Conservation (phyloP, 2,329 filamentous ascomycete species). For the Paecilomyces sp. region DNA sequence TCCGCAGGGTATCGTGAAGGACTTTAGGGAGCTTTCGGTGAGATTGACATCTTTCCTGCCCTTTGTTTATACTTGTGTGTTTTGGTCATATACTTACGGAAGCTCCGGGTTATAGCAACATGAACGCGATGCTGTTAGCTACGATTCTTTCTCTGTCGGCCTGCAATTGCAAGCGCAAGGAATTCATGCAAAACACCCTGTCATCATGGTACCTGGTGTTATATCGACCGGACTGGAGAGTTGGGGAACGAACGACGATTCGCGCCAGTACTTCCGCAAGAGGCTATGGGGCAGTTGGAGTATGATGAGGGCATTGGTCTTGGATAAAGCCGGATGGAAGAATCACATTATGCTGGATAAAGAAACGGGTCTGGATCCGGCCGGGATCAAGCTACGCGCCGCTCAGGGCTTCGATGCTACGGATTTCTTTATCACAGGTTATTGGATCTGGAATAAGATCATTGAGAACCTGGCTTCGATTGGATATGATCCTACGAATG, state of each 20-base stretch:
- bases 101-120: slow-evolving; percentile 48
- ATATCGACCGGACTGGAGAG: slow-evolving; percentile 96
- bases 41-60: slow-evolving; percentile 25
- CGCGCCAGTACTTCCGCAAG: slow-evolving; percentile 87
- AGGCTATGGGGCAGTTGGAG: slow-evolving; percentile 96
- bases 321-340: slow-evolving; percentile 94
- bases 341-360: slow-evolving; percentile 95
- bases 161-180: slow-evolving; percentile 76
- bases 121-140: slow-evolving; percentile 80
- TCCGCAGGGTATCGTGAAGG: slow-evolving; percentile 75
- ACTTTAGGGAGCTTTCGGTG: slow-evolving; percentile 80
- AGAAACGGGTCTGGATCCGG: slow-evolving; percentile 81
- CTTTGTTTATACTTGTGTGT: slow-evolving; percentile 4
- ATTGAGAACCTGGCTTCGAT: slow-evolving; percentile 93
- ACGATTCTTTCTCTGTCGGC: slow-evolving; percentile 90
- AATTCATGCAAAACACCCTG: slow-evolving; percentile 71
- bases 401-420: slow-evolving; percentile 96
- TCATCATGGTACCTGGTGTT: slow-evolving; percentile 96
- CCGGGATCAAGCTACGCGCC: slow-evolving; percentile 79
- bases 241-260: slow-evolving; percentile 83
- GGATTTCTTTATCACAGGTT: slow-evolving; percentile 74
- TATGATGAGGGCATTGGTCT: slow-evolving; percentile 92
- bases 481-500: slow-evolving; percentile 81
- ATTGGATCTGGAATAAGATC: slow-evolving; percentile 99
- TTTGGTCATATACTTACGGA: slow-evolving; percentile 5